Percentiles rank a stretch among this genome's conserved stretches.
These are phyloP conservation scores for Auriculariales sp. DNA, from an alignment of 768 basidiomycete species.

Conservation along the genomic window DNA sequence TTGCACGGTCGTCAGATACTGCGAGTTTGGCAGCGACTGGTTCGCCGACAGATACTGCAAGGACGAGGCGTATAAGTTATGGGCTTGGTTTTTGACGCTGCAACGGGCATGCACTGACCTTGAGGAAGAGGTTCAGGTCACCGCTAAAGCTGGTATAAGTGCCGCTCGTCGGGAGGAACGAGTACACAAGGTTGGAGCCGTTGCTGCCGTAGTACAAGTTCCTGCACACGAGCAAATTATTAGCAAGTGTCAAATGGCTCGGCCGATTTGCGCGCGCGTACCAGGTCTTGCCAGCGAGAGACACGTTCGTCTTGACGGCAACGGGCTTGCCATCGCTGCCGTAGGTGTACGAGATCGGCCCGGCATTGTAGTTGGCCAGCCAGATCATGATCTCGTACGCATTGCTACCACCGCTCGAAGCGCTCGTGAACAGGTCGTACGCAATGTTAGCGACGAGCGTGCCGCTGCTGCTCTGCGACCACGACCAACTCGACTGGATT, in stretches of 20 bases:
- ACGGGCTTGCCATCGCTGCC: slow-evolving; percentile 29
- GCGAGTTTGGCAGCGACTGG: slow-evolving; percentile 29
- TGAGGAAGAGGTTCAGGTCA: slow-evolving; percentile 39
- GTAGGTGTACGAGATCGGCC: slow-evolving; percentile 41
- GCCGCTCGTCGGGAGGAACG: slow-evolving; percentile 22
- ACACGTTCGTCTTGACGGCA: slow-evolving; percentile 29
- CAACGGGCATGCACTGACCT: slow-evolving; percentile 17
- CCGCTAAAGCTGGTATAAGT: slow-evolving; percentile 33
- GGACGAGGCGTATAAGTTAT: no score
- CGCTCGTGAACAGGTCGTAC: slow-evolving; percentile 50
- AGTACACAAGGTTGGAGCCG: slow-evolving; percentile 29
- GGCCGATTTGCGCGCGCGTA: slow-evolving; percentile 9
- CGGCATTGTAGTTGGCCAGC: slow-evolving; percentile 42
- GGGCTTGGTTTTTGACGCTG: background rate
- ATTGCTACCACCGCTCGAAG: slow-evolving; percentile 30
- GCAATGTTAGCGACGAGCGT: slow-evolving; percentile 31
- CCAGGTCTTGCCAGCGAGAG: slow-evolving; percentile 38
- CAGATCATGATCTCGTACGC: slow-evolving; percentile 45
- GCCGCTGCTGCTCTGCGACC: slow-evolving; percentile 31
- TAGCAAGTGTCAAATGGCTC: background rate
- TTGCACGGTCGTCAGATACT: slow-evolving; percentile 45
- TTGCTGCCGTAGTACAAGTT: slow-evolving; percentile 41
- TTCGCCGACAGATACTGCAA: slow-evolving; percentile 34
- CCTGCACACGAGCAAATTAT: no score
- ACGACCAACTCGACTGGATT: no score